These are phyloP conservation scores for Candida endomychidarum DNA, from an alignment of 805 yeast species.

Conservation along the genomic window DNA sequence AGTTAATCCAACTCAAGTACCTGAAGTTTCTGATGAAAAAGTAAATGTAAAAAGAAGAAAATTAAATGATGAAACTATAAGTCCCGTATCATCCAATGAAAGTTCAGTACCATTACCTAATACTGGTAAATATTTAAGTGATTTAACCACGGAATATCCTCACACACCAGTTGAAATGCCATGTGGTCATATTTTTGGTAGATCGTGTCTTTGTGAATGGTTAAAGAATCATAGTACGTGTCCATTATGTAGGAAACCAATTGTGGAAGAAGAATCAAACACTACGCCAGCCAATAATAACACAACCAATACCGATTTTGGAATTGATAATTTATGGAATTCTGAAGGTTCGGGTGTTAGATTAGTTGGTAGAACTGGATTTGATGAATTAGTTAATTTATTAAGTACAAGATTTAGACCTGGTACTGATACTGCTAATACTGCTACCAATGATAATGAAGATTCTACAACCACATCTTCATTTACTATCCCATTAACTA, in stretches of 20 bases:
- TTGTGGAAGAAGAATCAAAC: conserved; percentile 20
- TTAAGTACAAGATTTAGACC: conserved; percentile 1
- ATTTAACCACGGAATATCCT: conserved; percentile 15
- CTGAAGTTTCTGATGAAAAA: conserved; percentile 9
- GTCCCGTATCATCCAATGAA: conserved; percentile 1
- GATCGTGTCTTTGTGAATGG: conserved; percentile 85
- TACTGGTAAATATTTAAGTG: conserved; percentile 16
- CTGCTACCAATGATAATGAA: neutral
- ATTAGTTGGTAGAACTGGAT: conserved; percentile 12
- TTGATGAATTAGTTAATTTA: conserved; percentile 10
- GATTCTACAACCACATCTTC: neutral
- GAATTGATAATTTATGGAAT: conserved; percentile 12
- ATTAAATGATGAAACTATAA: conserved; percentile 16
- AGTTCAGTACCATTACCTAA: conserved; percentile 1
- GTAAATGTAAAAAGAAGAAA: conserved; percentile 23
- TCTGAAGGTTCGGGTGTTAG: conserved; percentile 10
- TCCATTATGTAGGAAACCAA: conserved; percentile 75
- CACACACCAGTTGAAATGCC: conserved; percentile 78
- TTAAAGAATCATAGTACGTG: conserved; percentile 70
- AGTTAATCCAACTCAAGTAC: conserved; percentile 19
- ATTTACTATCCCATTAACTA: neutral
- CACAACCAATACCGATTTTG: conserved; percentile 1
- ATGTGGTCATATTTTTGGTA: conserved; percentile 86
- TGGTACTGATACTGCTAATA: neutral
- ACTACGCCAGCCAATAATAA: neutral